Evolutionary conservation across 2,329 filamentous ascomycete species (phyloP), one percentile per base, ranked within the genome.

Genomic region (Penicillium polonicum): DNA sequence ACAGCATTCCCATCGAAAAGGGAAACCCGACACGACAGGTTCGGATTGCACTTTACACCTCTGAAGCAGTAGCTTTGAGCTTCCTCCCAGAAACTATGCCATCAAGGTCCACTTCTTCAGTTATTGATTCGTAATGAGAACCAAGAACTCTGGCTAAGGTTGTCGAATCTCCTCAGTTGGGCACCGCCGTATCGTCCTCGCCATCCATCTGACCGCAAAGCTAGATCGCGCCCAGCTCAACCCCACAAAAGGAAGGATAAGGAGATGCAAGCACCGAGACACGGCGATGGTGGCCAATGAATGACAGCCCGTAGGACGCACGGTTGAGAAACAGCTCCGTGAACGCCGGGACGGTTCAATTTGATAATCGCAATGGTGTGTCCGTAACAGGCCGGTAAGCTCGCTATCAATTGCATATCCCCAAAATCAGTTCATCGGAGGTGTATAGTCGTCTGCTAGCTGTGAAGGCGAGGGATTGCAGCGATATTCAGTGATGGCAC

Each of bases 401-500:
- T 50, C 17, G 13, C 25, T 6, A 15, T 43, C 3, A 3, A n/a
- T 31, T 29, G 38, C 27, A 25, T 29, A 17, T 45, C 43, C 27
- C 25, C 6, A 7, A 36, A 27, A 9, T 44, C 45, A 48, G 12
- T 17, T 19, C 17, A 31, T 38, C 23, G 27, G 2, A 8, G 15
- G 10, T 36, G n/a, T 6, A 17, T 10, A 6, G 6, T 21, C n/a
- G 2, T 50, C n/a, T 39, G 10, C 13, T n/a, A 1, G 7, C 23
- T 25, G 21, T 33, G 45, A 9, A 48, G 17, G 25, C 23, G 41
- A 27, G 44, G 6, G 12, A 19, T 42, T 6, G 29, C 9, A 12
- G 25, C 27, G 52, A 60, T 62, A 58, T 51, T 62, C 59, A 64
- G 58, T 58, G 35, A 64, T 56, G 29, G 23, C 13, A 48, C 45